A percentile compares a stretch with the other conserved stretches of the same genome.
Conservation (phyloP, 148 eudicot species). For the Arctostaphylos glauca region DNA sequence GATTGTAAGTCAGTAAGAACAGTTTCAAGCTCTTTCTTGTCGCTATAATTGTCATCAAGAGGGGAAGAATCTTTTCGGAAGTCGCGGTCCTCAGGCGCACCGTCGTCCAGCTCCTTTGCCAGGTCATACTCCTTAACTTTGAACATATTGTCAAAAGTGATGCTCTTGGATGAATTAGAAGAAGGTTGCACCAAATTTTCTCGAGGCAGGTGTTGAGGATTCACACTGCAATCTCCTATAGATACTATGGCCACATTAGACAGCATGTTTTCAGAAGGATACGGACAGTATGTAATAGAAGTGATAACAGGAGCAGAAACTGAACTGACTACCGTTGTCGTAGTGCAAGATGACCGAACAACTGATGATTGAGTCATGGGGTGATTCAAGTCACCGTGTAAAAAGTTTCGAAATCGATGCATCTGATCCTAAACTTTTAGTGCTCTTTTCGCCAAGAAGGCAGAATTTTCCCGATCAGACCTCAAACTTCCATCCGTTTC, state of each 20-base stretch:
- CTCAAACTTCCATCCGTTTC: conserved; percentile 44
- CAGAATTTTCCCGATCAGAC: conserved; percentile 40
- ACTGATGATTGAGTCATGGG: conserved; percentile 81
- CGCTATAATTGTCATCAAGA: conserved; percentile 28
- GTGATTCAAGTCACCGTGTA: conserved; percentile 54
- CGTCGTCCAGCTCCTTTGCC: conserved; percentile 22
- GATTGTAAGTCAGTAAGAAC: conserved; percentile 34
- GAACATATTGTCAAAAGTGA: conserved; percentile 19
- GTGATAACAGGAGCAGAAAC: conserved; percentile 67
- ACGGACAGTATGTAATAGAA: conserved; percentile 57
- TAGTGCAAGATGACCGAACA: conserved; percentile 71
- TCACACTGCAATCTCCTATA: conserved; percentile 28
- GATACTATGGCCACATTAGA: conserved; percentile 29
- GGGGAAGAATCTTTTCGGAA: conserved; percentile 29
- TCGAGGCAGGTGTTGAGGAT: conserved; percentile 25
- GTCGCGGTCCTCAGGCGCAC: conserved; percentile 27
- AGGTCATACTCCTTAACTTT: conserved; percentile 29
- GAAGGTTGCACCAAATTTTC: conserved; percentile 35
- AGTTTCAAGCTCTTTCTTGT: conserved; percentile 24
- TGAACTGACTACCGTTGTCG: conserved; percentile 72
- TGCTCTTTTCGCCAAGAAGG: conserved; percentile 30
- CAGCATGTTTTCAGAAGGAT: conserved; percentile 35
- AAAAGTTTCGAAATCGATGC: conserved; percentile 58
- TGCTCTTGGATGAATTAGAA: conserved; percentile 26
- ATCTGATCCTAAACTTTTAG: conserved; percentile 50